Percentiles rank a stretch among this genome's conserved stretches.
phyloP scores from a whole-genome alignment of 768 basidiomycete genomes.

The Lactifluus piperatus region DNA sequence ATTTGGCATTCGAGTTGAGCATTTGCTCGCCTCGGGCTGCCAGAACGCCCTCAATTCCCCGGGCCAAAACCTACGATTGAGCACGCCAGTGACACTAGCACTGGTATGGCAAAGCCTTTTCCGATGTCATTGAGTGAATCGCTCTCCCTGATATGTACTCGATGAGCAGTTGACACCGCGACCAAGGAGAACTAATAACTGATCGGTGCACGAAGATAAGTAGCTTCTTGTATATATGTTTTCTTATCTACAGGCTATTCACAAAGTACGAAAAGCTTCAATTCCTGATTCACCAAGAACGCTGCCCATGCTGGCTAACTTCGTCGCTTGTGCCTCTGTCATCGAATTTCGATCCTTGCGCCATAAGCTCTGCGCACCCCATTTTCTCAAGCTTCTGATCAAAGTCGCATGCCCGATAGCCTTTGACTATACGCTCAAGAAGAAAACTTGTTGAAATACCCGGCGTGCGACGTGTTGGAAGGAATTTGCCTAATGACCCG shows the following conservation, averaged over 20 bases:
- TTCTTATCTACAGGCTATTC: background rate
- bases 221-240: background rate
- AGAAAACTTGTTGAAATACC: constrained; percentile 91
- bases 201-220: background rate
- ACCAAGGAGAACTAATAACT: background rate
- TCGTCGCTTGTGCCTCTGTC: constrained; percentile 15
- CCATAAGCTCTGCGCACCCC: constrained; percentile 64
- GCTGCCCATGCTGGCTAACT: background rate
- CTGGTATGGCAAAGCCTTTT: no score
- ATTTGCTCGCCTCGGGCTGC: no score
- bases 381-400: constrained; percentile 88
- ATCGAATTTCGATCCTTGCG: constrained; percentile 39
- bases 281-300: background rate
- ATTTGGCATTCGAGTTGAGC: no score
- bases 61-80: no score
- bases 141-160: no score
- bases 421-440: constrained; percentile 82
- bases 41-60: no score
- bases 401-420: constrained; percentile 78
- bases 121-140: no score
- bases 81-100: no score
- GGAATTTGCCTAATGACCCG: constrained; percentile 64
- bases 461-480: constrained; percentile 91
- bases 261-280: background rate
- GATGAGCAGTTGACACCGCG: no score